Conservation (phyloP, 139 green algal genomes). For the Chlamydomonas sp. region DNA sequence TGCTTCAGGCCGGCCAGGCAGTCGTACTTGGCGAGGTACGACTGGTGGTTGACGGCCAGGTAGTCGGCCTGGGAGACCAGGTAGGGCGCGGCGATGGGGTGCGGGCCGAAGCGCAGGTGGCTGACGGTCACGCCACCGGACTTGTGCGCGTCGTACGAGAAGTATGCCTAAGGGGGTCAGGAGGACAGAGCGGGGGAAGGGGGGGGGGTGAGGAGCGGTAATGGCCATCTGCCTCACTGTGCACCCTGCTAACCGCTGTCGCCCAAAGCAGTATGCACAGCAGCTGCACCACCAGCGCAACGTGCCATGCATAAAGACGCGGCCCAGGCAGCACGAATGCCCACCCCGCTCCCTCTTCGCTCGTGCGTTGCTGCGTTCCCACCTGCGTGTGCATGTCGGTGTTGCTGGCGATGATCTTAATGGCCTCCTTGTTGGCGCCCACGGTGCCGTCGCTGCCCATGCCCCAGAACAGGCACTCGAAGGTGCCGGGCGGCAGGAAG, state of each 20-base stretch:
- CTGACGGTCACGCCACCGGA: slow-evolving; percentile 62
- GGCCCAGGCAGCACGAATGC: not conserved
- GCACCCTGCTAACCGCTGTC: no score
- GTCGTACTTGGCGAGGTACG: slow-evolving; percentile 65
- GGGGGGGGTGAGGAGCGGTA: no score
- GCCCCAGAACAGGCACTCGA: slow-evolving; percentile 72
- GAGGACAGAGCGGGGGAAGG: not conserved
- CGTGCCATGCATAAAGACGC: no score
- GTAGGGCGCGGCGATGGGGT: slow-evolving; percentile 55
- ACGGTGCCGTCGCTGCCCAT: slow-evolving; percentile 70
- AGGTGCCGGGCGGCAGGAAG: slow-evolving; percentile 54
- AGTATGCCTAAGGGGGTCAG: slow-evolving; percentile 48
- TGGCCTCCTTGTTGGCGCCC: slow-evolving; percentile 72
- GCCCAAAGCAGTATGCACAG: no score
- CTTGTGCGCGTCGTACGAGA: slow-evolving; percentile 69
- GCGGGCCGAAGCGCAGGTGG: slow-evolving; percentile 67
- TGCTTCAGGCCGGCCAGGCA: slow-evolving; percentile 46
- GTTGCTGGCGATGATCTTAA: slow-evolving; percentile 66
- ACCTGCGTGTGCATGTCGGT: slow-evolving; percentile 53
- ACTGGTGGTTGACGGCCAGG: slow-evolving; percentile 47
- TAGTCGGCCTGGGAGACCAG: slow-evolving; percentile 66
- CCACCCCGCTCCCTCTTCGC: not conserved
- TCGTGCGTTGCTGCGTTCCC: not conserved
- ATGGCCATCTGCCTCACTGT: no score
- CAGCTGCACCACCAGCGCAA: no score